These are phyloP conservation scores for Onygenales sp. DNA, from an alignment of 2,329 filamentous ascomycete species.

Conservation along the genomic window DNA sequence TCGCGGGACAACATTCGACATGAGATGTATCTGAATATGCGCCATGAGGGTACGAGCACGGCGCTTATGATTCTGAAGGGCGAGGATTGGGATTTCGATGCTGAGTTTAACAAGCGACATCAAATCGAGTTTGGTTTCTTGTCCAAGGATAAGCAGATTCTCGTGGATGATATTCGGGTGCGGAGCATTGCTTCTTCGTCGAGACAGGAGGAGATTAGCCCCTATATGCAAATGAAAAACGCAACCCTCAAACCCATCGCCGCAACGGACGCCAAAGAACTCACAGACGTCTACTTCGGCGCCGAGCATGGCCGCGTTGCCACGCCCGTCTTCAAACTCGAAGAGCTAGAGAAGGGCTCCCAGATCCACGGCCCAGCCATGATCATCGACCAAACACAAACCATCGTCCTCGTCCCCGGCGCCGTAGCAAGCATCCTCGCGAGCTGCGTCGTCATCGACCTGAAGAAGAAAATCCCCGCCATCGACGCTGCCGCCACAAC, in stretches of 20 bases:
- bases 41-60: constrained; percentile 43
- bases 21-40: constrained; percentile 38
- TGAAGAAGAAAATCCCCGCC: constrained; percentile 39
- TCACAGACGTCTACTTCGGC: constrained; percentile 28
- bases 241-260: constrained; percentile 44
- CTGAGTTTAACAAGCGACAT: constrained; percentile 76
- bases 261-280: constrained; percentile 44
- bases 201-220: constrained; percentile 53
- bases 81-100: constrained; percentile 68
- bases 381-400: constrained; percentile 65
- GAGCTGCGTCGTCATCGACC: constrained; percentile 83
- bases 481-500: constrained; percentile 8
- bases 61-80: constrained; percentile 45
- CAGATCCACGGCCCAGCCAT: constrained; percentile 60
- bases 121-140: constrained; percentile 90
- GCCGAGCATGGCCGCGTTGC: constrained; percentile 20
- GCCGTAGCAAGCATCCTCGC: constrained; percentile 68
- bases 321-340: constrained; percentile 27
- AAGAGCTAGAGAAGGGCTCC: constrained; percentile 23
- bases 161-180: constrained; percentile 82
- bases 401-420: constrained; percentile 76
- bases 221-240: constrained; percentile 53
- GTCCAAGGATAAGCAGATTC: constrained; percentile 64
- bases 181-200: constrained; percentile 64
- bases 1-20: constrained; percentile 28